These are phyloP conservation scores for Nothopassalora personata DNA, from an alignment of 2,329 filamentous ascomycete species.

Conservation along the genomic window DNA sequence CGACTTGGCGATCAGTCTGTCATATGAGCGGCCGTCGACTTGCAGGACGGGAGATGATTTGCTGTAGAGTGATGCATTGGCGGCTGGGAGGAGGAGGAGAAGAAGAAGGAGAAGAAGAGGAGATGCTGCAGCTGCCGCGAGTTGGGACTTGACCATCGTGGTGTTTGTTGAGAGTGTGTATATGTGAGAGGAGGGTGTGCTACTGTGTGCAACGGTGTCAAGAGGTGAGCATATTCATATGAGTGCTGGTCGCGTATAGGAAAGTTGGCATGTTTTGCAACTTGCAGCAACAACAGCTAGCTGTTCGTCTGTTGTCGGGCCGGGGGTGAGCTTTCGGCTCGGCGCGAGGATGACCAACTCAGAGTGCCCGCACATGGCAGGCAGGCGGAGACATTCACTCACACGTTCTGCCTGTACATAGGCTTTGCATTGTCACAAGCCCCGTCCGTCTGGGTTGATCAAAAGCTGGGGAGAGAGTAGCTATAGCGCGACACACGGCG, in stretches of 20 bases:
- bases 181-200: not conserved
- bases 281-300: not conserved
- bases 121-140: constrained; percentile 53
- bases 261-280: constrained; percentile 18
- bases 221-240: not conserved
- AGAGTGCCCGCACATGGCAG: not conserved
- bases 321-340: not conserved
- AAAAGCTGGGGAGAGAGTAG: too few relatives aligned
- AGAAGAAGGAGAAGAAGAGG: constrained; percentile 66
- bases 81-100: constrained; percentile 62
- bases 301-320: too few relatives aligned
- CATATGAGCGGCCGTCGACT: constrained; percentile 71
- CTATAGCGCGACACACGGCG: too few relatives aligned
- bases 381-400: constrained; percentile 6
- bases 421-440: not conserved
- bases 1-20: constrained; percentile 75
- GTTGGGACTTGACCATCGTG: constrained; percentile 22
- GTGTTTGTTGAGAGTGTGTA: constrained; percentile 1
- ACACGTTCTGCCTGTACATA: not conserved
- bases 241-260: not conserved
- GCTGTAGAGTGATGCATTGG: constrained; percentile 69
- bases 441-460: not conserved
- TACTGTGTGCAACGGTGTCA: not conserved
- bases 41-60: constrained; percentile 85
- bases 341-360: not conserved